Conservation (phyloP, 805 yeast genomes). For the Candida berthetii region DNA sequence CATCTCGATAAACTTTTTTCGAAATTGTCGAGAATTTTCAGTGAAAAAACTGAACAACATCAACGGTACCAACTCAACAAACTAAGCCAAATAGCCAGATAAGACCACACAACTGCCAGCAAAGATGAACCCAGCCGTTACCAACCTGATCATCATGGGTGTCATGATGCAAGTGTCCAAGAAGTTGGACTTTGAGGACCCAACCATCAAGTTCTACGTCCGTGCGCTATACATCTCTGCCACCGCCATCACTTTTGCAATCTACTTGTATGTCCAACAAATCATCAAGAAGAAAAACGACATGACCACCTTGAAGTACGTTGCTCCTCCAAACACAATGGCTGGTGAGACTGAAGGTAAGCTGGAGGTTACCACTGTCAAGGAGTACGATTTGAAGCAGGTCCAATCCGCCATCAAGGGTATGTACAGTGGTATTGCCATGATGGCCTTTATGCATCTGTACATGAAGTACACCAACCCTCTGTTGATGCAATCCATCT, state of each 20-base stretch:
- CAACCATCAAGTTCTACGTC: constrained; percentile 63
- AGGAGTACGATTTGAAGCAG: constrained; percentile 91
- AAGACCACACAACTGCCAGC: too few species aligned
- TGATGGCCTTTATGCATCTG: constrained; percentile 98
- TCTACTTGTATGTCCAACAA: constrained; percentile 60
- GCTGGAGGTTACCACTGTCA: constrained; percentile 85
- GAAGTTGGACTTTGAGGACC: constrained; percentile 83
- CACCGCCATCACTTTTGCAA: constrained; percentile 54
- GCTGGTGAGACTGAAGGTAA: constrained; percentile 66
- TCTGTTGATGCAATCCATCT: constrained; percentile 86
- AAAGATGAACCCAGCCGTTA: constrained; percentile 79
- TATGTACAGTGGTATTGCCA: constrained; percentile 81
- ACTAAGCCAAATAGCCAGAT: too few species aligned
- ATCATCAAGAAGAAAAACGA: constrained; percentile 74
- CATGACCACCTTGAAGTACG: constrained; percentile 85
- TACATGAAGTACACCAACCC: constrained; percentile 98
- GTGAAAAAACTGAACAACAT: too few species aligned
- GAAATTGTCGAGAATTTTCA: too few species aligned
- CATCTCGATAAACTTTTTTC: too few species aligned
- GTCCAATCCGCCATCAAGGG: constrained; percentile 75
- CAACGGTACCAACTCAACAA: too few species aligned
- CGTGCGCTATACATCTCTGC: constrained; percentile 67
- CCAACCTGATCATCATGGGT: constrained; percentile 86
- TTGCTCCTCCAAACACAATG: constrained; percentile 78
- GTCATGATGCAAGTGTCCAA: constrained; percentile 95